A percentile compares a stretch with the other conserved stretches of the same genome.
phyloP scores from a whole-genome alignment of 805 yeast species.

The Jamesozyma gamospora region DNA sequence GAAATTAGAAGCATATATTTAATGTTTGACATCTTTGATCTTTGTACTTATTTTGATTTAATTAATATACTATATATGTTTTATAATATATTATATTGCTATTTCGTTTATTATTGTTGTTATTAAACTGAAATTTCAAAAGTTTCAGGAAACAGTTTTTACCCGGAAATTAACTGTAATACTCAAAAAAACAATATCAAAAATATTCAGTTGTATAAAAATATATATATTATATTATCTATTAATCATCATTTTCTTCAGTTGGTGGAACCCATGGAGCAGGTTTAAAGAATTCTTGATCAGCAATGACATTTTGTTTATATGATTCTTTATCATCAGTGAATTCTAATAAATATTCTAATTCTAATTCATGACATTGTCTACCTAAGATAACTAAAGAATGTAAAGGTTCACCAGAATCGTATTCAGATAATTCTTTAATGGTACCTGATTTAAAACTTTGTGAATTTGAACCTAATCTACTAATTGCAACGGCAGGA shows the following conservation, averaged over 20 bases:
- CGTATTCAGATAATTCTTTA: constrained; percentile 65
- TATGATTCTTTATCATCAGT: constrained; percentile 50
- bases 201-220: no score
- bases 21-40: constrained; percentile 32
- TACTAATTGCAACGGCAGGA: constrained; percentile 87
- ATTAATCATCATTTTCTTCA: constrained; percentile 26
- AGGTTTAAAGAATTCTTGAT: constrained; percentile 68
- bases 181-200: no score
- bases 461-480: constrained; percentile 83
- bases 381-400: constrained; percentile 85
- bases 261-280: constrained; percentile 52
- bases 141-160: no score
- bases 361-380: constrained; percentile 87
- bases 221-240: no score
- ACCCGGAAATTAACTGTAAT: no score
- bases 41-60: no score
- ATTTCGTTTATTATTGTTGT: no score
- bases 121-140: no score
- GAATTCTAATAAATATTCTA: constrained; percentile 73
- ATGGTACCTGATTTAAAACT: constrained; percentile 77
- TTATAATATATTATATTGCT: not conserved
- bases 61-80: no score
- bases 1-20: constrained; percentile 75
- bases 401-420: constrained; percentile 90
- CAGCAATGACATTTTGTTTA: constrained; percentile 34